Evolutionary conservation across 306 rosid genomes (phyloP).

Genomic region (Styphnolobium japonicum): DNA sequence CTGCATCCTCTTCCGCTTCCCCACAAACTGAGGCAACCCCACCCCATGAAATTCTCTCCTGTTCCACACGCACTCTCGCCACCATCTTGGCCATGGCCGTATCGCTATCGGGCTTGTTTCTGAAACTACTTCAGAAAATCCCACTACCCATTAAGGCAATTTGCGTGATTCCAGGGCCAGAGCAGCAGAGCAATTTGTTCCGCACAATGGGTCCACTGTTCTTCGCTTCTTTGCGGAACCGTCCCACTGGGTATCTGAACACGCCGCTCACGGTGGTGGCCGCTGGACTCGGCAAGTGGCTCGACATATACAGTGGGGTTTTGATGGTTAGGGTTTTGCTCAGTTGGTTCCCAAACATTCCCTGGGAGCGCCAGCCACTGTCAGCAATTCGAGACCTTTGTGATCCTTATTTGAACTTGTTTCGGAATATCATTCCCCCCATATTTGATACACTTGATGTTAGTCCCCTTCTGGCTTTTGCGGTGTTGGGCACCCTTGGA

Average conservation of each 20-base stretch:
- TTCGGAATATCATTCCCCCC: constrained; percentile 84
- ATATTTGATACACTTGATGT: constrained; percentile 83
- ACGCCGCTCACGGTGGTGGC: constrained; percentile 97
- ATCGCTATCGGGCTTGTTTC: background rate
- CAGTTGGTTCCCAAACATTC: constrained; percentile 97
- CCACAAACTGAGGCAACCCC: background rate
- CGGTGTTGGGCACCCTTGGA: constrained; percentile 77
- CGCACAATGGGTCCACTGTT: constrained; percentile 40
- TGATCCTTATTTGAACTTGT: constrained; percentile 83
- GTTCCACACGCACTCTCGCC: background rate
- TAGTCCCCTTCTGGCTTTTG: constrained; percentile 90
- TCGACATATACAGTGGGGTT: constrained; percentile 92
- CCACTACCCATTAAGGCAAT: background rate
- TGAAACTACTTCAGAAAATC: background rate
- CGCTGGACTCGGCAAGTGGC: constrained; percentile 86
- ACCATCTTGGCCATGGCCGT: constrained; percentile 2
- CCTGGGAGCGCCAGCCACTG: constrained; percentile 91
- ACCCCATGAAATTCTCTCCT: background rate
- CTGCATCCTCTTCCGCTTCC: background rate
- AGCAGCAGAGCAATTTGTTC: background rate
- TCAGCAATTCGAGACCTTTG: constrained; percentile 90
- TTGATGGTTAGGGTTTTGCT: constrained; percentile 94
- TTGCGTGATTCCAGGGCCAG: background rate
- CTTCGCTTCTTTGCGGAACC: constrained; percentile 57
- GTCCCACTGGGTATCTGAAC: constrained; percentile 52